Percentiles rank a stretch among this genome's conserved stretches.
These are phyloP conservation scores for Vitis labrusca DNA, from an alignment of 164 flowering plant genomes.

Conservation along the genomic window DNA sequence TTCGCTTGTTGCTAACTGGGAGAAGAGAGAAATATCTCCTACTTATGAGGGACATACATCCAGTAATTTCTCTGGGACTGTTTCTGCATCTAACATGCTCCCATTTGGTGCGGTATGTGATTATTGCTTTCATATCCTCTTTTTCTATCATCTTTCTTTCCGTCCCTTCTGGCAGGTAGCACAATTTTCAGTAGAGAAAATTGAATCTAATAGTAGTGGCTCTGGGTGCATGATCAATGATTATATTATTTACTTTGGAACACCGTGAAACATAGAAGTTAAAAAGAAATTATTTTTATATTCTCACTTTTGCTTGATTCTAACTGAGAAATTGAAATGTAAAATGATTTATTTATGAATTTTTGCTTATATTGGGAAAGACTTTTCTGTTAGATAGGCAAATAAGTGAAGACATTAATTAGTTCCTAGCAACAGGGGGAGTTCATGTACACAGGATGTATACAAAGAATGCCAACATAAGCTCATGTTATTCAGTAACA, in stretches of 20 bases:
- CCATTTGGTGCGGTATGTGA: slow-evolving; percentile 44
- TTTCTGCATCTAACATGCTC: slow-evolving; percentile 31
- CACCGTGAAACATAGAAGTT: too few species aligned
- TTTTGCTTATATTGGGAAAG: neutral
- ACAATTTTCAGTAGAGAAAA: neutral
- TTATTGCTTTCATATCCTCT: neutral
- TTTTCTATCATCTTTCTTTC: neutral
- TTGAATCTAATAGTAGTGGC: too few species aligned
- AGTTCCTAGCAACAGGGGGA: too few species aligned
- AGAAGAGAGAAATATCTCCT: slow-evolving; percentile 63
- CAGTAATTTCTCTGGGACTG: slow-evolving; percentile 34
- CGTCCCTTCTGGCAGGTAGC: neutral
- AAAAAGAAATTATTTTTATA: too few species aligned
- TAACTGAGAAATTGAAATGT: too few species aligned
- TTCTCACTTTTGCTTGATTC: too few species aligned
- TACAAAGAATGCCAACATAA: too few species aligned
- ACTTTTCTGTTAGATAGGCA: too few species aligned
- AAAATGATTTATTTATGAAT: neutral
- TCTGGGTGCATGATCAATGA: too few species aligned
- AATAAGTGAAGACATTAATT: too few species aligned
- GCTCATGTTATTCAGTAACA: neutral
- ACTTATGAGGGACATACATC: slow-evolving; percentile 40
- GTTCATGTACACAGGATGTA: too few species aligned
- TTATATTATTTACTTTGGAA: too few species aligned
- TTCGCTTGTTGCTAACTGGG: slow-evolving; percentile 61